phyloP scores from a whole-genome alignment of 148 eudicot species.

The Beta vulgaris region DNA sequence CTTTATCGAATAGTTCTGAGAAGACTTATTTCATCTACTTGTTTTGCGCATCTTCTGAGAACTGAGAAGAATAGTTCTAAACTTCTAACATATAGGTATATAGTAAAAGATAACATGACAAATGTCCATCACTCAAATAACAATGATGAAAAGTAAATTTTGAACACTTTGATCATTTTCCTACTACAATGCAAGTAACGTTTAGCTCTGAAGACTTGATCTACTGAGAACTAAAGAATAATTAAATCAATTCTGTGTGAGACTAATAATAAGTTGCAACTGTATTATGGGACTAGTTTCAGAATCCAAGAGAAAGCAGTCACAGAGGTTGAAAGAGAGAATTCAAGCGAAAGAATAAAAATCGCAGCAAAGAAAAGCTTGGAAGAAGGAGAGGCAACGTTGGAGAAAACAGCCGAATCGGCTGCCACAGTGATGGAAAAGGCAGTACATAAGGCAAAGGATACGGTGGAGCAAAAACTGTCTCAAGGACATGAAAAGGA shows the following conservation, averaged over 20 bases:
- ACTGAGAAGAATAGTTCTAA: too few species aligned
- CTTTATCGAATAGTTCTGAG: too few species aligned
- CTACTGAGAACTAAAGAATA: too few species aligned
- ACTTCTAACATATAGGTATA: too few species aligned
- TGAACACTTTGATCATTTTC: too few species aligned
- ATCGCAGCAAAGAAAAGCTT: constrained; percentile 37
- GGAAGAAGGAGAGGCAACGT: constrained; percentile 24
- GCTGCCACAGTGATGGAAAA: constrained; percentile 34
- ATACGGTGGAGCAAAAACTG: constrained; percentile 30
- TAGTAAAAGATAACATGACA: too few species aligned
- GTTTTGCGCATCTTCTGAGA: too few species aligned
- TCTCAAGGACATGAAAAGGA: constrained; percentile 14
- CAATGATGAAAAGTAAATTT: too few species aligned
- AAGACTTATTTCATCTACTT: too few species aligned
- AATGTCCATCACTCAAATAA: too few species aligned
- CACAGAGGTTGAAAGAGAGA: background rate
- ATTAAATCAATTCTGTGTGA: background rate
- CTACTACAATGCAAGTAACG: too few species aligned
- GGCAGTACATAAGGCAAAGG: constrained; percentile 38
- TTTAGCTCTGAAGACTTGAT: too few species aligned
- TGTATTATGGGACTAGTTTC: constrained; percentile 22
- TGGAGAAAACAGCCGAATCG: constrained; percentile 41
- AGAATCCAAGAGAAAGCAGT: constrained; percentile 16
- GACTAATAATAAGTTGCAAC: background rate
- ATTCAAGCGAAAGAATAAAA: constrained; percentile 22